Conservation (phyloP, 176 grass and related monocot genomes). For the Aegilops bicornis region DNA sequence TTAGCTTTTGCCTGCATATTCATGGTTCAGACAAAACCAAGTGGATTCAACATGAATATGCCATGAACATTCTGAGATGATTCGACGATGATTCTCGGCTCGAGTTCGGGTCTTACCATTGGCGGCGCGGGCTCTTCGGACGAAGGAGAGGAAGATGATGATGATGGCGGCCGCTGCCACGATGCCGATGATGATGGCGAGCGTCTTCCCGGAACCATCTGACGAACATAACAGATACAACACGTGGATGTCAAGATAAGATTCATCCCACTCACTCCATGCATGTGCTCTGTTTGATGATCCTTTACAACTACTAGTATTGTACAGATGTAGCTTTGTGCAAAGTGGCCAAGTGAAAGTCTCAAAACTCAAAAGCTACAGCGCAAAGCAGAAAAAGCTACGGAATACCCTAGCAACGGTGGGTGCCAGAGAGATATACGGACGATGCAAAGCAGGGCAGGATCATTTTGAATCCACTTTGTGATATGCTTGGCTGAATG, state of each 20-base stretch:
- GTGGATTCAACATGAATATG: neutral
- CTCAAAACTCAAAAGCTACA: constrained; percentile 46
- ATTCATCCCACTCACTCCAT: neutral
- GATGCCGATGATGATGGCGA: constrained; percentile 77
- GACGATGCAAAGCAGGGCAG: constrained; percentile 38
- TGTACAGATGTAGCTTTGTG: constrained; percentile 22
- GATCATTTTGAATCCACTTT: constrained; percentile 49
- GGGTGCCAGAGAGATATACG: constrained; percentile 40
- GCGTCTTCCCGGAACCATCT: constrained; percentile 67
- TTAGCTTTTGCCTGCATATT: constrained; percentile 72
- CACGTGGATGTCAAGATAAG: neutral
- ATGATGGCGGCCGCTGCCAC: constrained; percentile 58
- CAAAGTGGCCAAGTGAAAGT: constrained; percentile 38
- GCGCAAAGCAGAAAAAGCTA: constrained; percentile 20
- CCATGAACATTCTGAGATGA: neutral
- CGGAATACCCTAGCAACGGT: constrained; percentile 15
- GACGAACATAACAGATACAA: neutral
- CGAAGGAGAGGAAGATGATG: constrained; percentile 64
- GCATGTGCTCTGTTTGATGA: neutral
- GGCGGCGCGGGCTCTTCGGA: constrained; percentile 38
- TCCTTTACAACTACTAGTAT: neutral
- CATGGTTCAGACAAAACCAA: constrained; percentile 11
- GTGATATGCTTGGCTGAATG: constrained; percentile 31
- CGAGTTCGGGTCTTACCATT: constrained; percentile 18
- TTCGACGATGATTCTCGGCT: neutral